Conservation (phyloP, 345 rosid species). For the Citrus inodora region DNA sequence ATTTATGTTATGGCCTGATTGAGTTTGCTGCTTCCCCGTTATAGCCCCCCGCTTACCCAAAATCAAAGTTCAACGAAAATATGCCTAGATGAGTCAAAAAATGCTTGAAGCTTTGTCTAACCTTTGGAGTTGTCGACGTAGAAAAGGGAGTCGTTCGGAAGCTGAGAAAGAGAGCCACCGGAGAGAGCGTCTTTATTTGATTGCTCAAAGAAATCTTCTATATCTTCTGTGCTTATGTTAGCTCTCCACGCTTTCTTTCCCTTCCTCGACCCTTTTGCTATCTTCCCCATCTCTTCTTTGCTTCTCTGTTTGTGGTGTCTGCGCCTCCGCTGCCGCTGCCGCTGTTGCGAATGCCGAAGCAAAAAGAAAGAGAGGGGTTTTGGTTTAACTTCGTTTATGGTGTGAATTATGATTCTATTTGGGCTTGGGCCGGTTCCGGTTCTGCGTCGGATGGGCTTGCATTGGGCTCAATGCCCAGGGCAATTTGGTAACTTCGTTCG, state of each 20-base stretch:
- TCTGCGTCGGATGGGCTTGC: neutral
- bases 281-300: conserved; percentile 60
- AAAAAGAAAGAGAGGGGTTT: neutral
- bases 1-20: neutral
- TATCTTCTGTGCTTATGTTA: conserved; percentile 80
- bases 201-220: conserved; percentile 67
- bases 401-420: neutral
- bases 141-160: conserved; percentile 68
- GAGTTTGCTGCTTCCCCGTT: neutral
- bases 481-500: neutral
- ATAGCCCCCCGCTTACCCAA: neutral
- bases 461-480: neutral
- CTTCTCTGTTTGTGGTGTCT: neutral
- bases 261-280: conserved; percentile 69
- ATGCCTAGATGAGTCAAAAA: neutral
- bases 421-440: neutral
- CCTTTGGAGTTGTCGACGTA: conserved; percentile 72
- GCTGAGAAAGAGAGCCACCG: conserved; percentile 71
- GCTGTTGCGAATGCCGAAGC: no score
- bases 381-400: neutral
- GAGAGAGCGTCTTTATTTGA: conserved; percentile 81
- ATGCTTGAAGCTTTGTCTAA: conserved; percentile 6
- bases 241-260: conserved; percentile 98
- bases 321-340: neutral
- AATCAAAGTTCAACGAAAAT: neutral